A percentile compares a stretch with the other conserved stretches of the same genome.
Conservation (phyloP, 139 green algal species). For the Chlorella sorokiniana region DNA sequence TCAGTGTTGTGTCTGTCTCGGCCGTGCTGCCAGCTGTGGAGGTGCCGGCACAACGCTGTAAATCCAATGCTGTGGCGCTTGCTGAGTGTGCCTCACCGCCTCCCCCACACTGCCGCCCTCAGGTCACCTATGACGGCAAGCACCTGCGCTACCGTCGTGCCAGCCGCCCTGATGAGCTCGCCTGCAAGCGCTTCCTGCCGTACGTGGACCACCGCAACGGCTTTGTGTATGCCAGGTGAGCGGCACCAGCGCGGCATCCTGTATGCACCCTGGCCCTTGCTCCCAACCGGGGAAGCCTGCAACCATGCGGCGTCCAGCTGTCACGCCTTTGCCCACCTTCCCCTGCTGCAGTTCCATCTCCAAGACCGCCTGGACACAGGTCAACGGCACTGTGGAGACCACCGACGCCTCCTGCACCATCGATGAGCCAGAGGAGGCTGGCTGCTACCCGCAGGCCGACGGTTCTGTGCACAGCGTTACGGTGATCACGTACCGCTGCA, state of each 20-base stretch:
- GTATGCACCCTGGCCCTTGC: too few relatives aligned
- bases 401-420: neutral
- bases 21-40: too few relatives aligned
- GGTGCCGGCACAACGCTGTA: too few relatives aligned
- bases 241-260: too few relatives aligned
- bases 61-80: too few relatives aligned
- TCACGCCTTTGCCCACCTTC: too few relatives aligned
- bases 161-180: neutral
- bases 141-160: neutral
- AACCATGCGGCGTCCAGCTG: too few relatives aligned
- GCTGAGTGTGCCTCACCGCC: neutral
- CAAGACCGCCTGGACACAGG: neutral
- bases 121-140: conserved; percentile 2
- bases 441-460: neutral
- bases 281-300: too few relatives aligned
- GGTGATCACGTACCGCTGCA: neutral
- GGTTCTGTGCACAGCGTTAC: neutral
- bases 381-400: neutral
- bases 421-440: neutral
- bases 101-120: too few relatives aligned
- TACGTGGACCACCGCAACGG: neutral
- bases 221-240: conserved; percentile 1
- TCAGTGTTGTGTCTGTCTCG: neutral
- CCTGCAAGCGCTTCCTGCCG: neutral
- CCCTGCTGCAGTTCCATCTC: neutral